phyloP scores from a whole-genome alignment of 257 asterid genomes.

The Thymus mandschuricus region DNA sequence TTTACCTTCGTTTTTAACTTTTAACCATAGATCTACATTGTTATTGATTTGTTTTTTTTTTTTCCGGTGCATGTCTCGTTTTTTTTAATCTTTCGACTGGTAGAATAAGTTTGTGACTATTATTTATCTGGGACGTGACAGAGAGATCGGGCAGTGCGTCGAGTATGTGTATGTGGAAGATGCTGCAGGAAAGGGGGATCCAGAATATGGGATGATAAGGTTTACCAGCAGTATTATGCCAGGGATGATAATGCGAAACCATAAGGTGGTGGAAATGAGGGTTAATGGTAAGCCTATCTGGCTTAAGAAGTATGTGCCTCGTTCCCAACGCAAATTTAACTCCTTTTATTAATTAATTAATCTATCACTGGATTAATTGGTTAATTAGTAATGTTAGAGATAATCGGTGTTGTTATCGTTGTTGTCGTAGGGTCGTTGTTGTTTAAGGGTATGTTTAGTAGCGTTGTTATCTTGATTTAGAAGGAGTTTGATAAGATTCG shows the following conservation, averaged over 20 bases:
- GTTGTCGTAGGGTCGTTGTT: too few species aligned
- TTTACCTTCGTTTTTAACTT: too few species aligned
- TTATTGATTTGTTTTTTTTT: too few species aligned
- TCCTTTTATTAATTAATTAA: too few species aligned
- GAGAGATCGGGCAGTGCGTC: neutral
- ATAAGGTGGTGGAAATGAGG: neutral
- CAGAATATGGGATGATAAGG: neutral
- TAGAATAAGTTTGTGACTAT: neutral
- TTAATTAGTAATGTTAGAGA: too few species aligned
- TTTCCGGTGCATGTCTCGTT: too few species aligned
- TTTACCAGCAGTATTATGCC: neutral
- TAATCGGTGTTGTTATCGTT: too few species aligned
- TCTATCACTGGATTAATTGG: too few species aligned
- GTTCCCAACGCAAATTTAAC: neutral
- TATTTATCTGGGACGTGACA: neutral
- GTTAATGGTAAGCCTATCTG: slow-evolving; percentile 8
- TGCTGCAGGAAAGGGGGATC: neutral
- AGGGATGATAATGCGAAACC: neutral
- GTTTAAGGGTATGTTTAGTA: too few species aligned
- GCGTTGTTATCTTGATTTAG: neutral
- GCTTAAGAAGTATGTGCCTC: slow-evolving; percentile 14
- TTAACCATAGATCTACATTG: too few species aligned
- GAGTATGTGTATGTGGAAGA: neutral
- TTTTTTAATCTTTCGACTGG: too few species aligned
- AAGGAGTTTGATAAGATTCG: neutral